Evolutionary conservation across 371 early-diverging fungal species (phyloP).

Genomic region (Rhizopus stolonifer): DNA sequence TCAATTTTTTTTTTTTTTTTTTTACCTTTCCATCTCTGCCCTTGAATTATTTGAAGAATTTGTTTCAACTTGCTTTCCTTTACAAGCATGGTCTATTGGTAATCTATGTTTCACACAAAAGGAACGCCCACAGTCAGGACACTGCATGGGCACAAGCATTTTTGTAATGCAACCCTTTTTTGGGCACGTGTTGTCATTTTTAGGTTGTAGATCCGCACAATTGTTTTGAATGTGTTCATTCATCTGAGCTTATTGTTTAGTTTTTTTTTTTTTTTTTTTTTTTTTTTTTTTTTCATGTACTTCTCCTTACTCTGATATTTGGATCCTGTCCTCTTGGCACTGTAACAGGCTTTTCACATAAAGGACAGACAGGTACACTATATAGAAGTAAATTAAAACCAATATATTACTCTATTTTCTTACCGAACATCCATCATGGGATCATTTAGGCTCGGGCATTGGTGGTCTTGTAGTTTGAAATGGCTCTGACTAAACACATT

Average conservation of each 20-base stretch:
- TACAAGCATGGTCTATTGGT: slow-evolving; percentile 60
- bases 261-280: neutral
- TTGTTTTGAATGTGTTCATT: slow-evolving; percentile 64
- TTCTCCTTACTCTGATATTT: slow-evolving; percentile 53
- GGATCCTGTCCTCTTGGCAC: slow-evolving; percentile 62
- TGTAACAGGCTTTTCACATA: slow-evolving; percentile 67
- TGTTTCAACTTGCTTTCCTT: slow-evolving; percentile 18
- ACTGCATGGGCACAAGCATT: slow-evolving; percentile 57
- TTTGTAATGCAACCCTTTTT: slow-evolving; percentile 56
- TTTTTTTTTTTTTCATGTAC: neutral
- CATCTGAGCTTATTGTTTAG: slow-evolving; percentile 33
- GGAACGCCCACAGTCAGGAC: slow-evolving; percentile 55
- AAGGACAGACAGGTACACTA: slow-evolving; percentile 63
- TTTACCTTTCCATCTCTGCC: slow-evolving; percentile 26
- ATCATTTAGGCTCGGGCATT: slow-evolving; percentile 47
- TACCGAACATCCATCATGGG: slow-evolving; percentile 52
- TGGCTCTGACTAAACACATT: slow-evolving; percentile 52
- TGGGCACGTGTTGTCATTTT: slow-evolving; percentile 56
- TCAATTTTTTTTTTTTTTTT: neutral
- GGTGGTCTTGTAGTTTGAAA: slow-evolving; percentile 57
- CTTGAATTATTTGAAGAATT: slow-evolving; percentile 12
- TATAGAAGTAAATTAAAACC: neutral
- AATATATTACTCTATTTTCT: neutral
- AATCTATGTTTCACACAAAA: slow-evolving; percentile 68
- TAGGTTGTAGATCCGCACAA: slow-evolving; percentile 49